These are phyloP conservation scores for Echites panduratus DNA, from an alignment of 257 asterid species.

Conservation along the genomic window DNA sequence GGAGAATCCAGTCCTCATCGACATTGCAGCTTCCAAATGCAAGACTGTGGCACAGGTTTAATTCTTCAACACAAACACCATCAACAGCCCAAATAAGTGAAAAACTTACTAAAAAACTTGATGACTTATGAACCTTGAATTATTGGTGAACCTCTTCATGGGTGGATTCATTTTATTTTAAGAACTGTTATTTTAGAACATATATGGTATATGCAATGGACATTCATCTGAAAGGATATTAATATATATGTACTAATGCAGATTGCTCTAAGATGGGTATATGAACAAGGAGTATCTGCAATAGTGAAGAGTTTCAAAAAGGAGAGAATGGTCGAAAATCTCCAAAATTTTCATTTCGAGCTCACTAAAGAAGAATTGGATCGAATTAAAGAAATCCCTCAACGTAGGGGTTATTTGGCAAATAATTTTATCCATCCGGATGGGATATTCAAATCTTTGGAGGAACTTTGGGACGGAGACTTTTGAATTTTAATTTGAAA, in stretches of 20 bases:
- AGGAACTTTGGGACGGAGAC: constrained; percentile 51
- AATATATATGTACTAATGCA: too few relatives aligned
- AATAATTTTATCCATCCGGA: background rate
- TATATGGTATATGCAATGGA: too few relatives aligned
- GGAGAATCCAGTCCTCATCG: too few relatives aligned
- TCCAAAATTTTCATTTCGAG: constrained; percentile 25
- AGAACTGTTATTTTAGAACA: too few relatives aligned
- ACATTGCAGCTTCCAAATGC: constrained; percentile 30
- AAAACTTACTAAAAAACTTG: too few relatives aligned
- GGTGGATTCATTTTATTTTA: too few relatives aligned
- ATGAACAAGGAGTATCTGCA: background rate
- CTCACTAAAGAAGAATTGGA: constrained; percentile 31
- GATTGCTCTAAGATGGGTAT: constrained; percentile 28
- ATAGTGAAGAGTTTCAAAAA: constrained; percentile 32
- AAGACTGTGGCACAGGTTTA: constrained; percentile 43
- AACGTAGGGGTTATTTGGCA: constrained; percentile 1
- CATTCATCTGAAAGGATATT: too few relatives aligned
- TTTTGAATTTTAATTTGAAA: constrained; percentile 18
- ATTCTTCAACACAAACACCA: too few relatives aligned
- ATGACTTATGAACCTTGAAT: too few relatives aligned
- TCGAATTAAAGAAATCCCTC: constrained; percentile 34
- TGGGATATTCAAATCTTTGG: constrained; percentile 34
- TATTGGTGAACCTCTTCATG: too few relatives aligned
- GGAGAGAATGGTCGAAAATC: constrained; percentile 29
- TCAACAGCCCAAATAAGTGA: too few relatives aligned